Base-by-base conservation (phyloP, 2,329 filamentous ascomycete genomes). In the Colletotrichum incanum region DNA sequence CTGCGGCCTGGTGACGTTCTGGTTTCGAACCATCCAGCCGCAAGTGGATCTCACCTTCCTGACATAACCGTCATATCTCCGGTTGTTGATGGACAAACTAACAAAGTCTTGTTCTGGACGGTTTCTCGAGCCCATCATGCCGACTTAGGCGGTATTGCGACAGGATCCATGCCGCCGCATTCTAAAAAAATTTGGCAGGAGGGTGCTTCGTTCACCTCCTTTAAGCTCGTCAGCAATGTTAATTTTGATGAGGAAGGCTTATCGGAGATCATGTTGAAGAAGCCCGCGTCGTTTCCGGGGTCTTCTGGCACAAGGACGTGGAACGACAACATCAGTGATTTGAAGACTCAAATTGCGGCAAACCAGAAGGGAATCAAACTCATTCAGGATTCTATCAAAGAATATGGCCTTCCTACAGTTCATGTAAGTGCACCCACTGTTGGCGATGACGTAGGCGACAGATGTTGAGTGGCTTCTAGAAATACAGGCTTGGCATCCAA, bases 361-460 rank as follows among this genome's bases (percentile, higher is more conserved):
- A 96, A 96, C 77, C 92, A 94, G 76, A 95, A 95, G 76, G 94
- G 94, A 1, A 96, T 96, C 75, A 93, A 91, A 23, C 85, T 96
- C 31, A 96, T 96, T 73, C 90, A 89, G 65, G 87, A 89, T 0
- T 83, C 96, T 2, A 95, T 96, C 74, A 87, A 89, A n/a, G 94
- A 96, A 76, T 96, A 95, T 76, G 92, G 92, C 14, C 28, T 31
- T 31, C 28, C 28, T 5, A 31, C 28, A 31, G 28, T 31, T 31
- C 28, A 31, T 31, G 28, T 31, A 31, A 31, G 28, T 31, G 28
- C 28, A 31, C 28, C 28, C 28, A 31, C 28, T 3, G 28, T 31
- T 5, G 28, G 5, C 28, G 28, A 31, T 31, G 3, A 31, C 3
- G 3, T 31, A 5, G 28, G 28, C 3, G 28, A 31, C 90, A 96